A percentile compares a stretch with the other conserved stretches of the same genome.
phyloP scores from a whole-genome alignment of 257 asterid genomes.

The Nicotiana attenuata region DNA sequence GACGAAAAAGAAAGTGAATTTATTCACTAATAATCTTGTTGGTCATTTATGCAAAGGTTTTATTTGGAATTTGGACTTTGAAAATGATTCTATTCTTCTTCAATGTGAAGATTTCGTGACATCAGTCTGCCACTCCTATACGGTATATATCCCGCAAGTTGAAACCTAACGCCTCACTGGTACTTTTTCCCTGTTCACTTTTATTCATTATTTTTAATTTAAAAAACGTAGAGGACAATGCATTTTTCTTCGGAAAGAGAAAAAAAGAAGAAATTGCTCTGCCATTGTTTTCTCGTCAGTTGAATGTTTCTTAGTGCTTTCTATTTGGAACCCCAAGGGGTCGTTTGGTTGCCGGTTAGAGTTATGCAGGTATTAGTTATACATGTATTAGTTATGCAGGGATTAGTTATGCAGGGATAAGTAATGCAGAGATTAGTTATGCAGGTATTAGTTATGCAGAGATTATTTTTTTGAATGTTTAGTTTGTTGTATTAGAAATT shows the following conservation, averaged over 20 bases:
- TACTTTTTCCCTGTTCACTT: conserved; percentile 7
- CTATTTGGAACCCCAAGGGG: neutral
- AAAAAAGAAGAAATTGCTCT: neutral
- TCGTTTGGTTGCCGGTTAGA: no score
- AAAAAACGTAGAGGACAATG: conserved; percentile 7
- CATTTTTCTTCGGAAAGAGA: conserved; percentile 13
- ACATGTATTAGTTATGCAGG: no score
- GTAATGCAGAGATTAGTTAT: no score
- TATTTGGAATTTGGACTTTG: neutral
- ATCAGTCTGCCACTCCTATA: conserved; percentile 17
- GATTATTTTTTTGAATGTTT: no score
- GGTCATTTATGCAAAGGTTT: neutral
- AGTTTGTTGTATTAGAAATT: no score
- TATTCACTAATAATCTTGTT: neutral
- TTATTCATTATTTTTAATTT: no score
- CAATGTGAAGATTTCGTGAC: conserved; percentile 33
- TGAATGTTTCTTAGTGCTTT: neutral
- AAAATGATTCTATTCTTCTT: conserved; percentile 28
- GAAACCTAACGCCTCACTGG: conserved; percentile 7
- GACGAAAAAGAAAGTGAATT: neutral
- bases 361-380: no score
- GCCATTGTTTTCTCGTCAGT: neutral
- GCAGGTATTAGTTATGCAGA: no score
- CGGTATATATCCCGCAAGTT: conserved; percentile 9
- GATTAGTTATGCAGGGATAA: no score